Base-by-base conservation (phyloP, 2,329 filamentous ascomycete species). In the Colletotrichum chlorophyti region DNA sequence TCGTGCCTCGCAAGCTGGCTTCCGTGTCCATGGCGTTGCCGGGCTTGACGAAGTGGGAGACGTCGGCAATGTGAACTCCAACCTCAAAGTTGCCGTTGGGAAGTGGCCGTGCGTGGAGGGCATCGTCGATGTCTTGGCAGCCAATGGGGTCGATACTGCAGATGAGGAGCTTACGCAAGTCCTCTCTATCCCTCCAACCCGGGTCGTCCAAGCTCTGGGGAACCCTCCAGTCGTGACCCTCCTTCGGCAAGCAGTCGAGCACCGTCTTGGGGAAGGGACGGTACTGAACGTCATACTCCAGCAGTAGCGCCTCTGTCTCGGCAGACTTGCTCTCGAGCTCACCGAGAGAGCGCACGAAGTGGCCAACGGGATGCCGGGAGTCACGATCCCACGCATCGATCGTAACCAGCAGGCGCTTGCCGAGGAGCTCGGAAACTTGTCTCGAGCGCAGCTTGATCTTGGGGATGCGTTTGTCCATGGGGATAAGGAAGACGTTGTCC, bases 41-140 rank as follows among this genome's bases (percentile, higher is more conserved):
- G 23, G 96, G 93, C 75, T 95, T 96, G 68, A 99, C 95, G 70
- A 99, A 99, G 76, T 99, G 91, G 9, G 95, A 98, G n/a, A 99
- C 95, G 73, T 99, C 95, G 24, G 95, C 96, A 74, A 99, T 99
- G 74, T 99, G 96, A 14, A 99, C 95, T 63, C 95, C 95, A 9
- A 99, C 93, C 73, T 98, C 92, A 64, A 88, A 93, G 72, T 98
- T 97, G 38, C 96, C 95, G 68, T 98, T 98, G 0, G 92, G 89
- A 19, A 99, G 78, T 47, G 83, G 82, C 60, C 88, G 84, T 6
- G 95, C 93, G 73, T 99, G 96, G 6, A 99, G 84, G 15, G 95
- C 95, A 74, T 99, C 96, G 68, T 99, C 95, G 58, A 99, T 99
- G 79, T 99, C 95, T 69, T 98, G 94, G 74, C 95, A 99, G 2